phyloP scores from a whole-genome alignment of 495 filamentous ascomycete species.

The Penicillium ochrochloron region DNA sequence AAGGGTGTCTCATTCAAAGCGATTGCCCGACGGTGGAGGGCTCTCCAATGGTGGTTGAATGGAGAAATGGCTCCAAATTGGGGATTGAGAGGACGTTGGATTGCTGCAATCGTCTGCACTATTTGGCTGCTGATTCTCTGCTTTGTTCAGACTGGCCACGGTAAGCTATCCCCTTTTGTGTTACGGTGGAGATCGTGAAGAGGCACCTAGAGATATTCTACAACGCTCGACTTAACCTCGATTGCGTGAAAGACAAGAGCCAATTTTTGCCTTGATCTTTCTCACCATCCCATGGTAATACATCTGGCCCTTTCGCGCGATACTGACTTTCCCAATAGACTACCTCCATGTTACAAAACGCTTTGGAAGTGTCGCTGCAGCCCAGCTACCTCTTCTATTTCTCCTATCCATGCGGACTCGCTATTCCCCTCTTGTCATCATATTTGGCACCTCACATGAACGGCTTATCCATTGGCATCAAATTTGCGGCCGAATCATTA shows the following conservation, averaged over 20 bases:
- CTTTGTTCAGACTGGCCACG: slow-evolving; percentile 14
- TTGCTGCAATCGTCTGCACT: slow-evolving; percentile 9
- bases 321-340: slow-evolving; percentile 5
- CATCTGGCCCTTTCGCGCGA: background rate
- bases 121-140: slow-evolving; percentile 14
- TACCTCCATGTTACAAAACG: slow-evolving; percentile 19
- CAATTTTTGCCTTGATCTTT: background rate
- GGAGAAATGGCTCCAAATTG: slow-evolving; percentile 13
- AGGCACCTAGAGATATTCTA: background rate
- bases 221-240: background rate
- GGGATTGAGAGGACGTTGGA: slow-evolving; percentile 14
- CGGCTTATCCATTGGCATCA: slow-evolving; percentile 16
- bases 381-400: slow-evolving; percentile 14
- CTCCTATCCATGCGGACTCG: slow-evolving; percentile 14
- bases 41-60: slow-evolving; percentile 12
- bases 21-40: slow-evolving; percentile 1
- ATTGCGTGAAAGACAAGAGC: background rate
- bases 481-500: slow-evolving; percentile 11
- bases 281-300: background rate
- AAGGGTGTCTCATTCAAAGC: background rate
- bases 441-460: slow-evolving; percentile 13
- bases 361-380: slow-evolving; percentile 15
- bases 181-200: background rate
- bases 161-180: background rate
- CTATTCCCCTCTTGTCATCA: slow-evolving; percentile 7